Percentiles rank a stretch among this genome's conserved stretches.
These are phyloP conservation scores for Escovopsis sp. DNA, from an alignment of 2,329 filamentous ascomycete genomes.

Conservation along the genomic window DNA sequence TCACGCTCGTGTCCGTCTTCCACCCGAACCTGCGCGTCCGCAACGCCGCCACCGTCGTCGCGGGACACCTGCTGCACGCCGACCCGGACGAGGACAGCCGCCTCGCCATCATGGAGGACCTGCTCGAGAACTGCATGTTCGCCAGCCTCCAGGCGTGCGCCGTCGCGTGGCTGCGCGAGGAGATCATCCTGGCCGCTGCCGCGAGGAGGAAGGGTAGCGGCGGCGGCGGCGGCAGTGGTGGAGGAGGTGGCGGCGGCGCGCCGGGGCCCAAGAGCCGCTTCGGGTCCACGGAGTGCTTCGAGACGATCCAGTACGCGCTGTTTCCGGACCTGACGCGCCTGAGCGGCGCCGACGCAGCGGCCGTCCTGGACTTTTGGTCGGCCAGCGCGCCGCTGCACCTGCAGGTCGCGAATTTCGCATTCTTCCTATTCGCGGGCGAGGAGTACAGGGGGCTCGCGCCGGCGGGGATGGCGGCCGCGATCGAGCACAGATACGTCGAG, in stretches of 20 bases:
- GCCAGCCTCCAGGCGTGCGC: conserved; percentile 47
- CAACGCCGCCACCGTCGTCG: conserved; percentile 39
- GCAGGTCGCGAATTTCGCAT: conserved; percentile 46
- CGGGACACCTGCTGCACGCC: conserved; percentile 40
- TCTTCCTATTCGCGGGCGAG: conserved; percentile 36
- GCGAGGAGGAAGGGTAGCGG: conserved; percentile 21
- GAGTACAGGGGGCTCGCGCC: conserved; percentile 36
- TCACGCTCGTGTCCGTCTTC: conserved; percentile 43
- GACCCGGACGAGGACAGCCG: conserved; percentile 45
- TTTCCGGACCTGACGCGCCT: conserved; percentile 43
- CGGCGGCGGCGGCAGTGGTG: too few relatives aligned
- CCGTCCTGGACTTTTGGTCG: conserved; percentile 36
- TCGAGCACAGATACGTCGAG: conserved; percentile 43
- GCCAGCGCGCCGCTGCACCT: conserved; percentile 40
- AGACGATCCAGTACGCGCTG: conserved; percentile 44
- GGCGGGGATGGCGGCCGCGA: conserved; percentile 38
- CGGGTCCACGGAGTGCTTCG: conserved; percentile 37
- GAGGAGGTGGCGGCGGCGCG: too few relatives aligned
- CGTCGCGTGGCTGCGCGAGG: conserved; percentile 49
- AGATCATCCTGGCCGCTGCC: conserved; percentile 29
- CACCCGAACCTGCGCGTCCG: conserved; percentile 39
- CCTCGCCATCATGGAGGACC: conserved; percentile 47
- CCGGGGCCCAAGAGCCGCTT: conserved; percentile 25
- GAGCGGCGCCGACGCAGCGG: conserved; percentile 24
- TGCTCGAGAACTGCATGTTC: conserved; percentile 51